Base-by-base conservation (phyloP, 768 basidiomycete species). In the Tricholoma matsutake region DNA sequence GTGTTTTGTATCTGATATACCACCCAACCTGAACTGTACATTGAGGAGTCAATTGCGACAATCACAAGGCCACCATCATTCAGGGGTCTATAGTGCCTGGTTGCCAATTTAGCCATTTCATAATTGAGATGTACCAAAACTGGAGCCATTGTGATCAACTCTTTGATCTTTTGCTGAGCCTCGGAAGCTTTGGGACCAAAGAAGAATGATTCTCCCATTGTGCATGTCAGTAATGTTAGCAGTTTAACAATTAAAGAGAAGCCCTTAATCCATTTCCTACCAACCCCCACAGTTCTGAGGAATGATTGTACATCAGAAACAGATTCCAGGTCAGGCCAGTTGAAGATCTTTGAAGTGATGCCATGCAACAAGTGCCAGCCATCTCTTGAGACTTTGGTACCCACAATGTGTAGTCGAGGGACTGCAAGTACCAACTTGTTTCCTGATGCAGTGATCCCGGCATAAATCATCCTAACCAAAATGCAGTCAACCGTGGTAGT, bases 91-190 rank as follows among this genome's bases (percentile, higher is more conserved):
- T 63, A 63, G 6, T 11, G 18, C 1, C 14, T 60, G 5, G 55
- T 45, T 1, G 65, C 57, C 2, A 41, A 16, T 3, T 39, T 54
- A 5, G 60, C 61, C 0, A 45, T 57, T 0, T 55, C 28, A 41
- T 79, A 80, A 59, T 80, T 70, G 11, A 79, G 66, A 4, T 65
- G 62, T 1, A 68, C 57, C 0, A 79, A 60, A 0, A 73, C 72
- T 0, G 77, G 77, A 0, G 73, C 68, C 0, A 35, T n/a, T 0
- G 66, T 18, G 1, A 75, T 61, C 0, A 52, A 29, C 0, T 56
- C 29, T 54, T 78, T 76, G 0, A 78, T 61, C 1, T 34, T 35
- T 0, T 73, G 60, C 45, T 73, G 64, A 0, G 75, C 73, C 16
- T 64, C 60, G 2, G 61, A 55, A 14, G 68, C 63, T 5, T 66